A percentile compares a stretch with the other conserved stretches of the same genome.
phyloP scores from a whole-genome alignment of 129 eudicot species.

The Ambrosia trifida region DNA sequence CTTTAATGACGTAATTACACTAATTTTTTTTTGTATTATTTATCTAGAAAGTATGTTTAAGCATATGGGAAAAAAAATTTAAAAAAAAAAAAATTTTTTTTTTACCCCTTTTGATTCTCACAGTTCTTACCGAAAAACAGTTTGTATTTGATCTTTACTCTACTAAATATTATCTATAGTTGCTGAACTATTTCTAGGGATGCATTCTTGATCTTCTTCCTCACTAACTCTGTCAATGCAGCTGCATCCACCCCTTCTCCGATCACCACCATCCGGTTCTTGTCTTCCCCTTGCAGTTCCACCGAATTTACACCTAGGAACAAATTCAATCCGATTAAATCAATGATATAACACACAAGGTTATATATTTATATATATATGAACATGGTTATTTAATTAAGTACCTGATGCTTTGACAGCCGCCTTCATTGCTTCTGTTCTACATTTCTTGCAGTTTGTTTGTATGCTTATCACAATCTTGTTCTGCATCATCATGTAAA shows the following conservation, averaged over 20 bases:
- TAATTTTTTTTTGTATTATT: no score
- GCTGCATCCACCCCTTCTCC: constrained; percentile 35
- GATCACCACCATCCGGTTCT: constrained; percentile 38
- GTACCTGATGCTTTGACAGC: constrained; percentile 36
- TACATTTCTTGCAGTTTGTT: constrained; percentile 29
- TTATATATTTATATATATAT: no score
- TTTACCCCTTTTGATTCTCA: no score
- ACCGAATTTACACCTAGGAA: constrained; percentile 31
- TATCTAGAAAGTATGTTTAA: no score
- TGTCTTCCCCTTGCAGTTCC: constrained; percentile 32
- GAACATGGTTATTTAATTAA: background rate
- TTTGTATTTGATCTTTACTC: no score
- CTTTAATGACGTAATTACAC: no score
- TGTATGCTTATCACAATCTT: constrained; percentile 36
- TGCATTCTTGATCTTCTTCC: constrained; percentile 33
- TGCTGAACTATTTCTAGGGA: constrained; percentile 27
- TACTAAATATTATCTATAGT: background rate
- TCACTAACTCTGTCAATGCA: constrained; percentile 26
- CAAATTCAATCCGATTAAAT: no score
- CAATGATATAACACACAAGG: no score
- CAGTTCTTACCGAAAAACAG: no score
- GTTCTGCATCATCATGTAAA: constrained; percentile 23
- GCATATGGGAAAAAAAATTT: no score
- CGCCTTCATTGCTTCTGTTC: constrained; percentile 31
- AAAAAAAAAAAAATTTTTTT: no score